phyloP scores from a whole-genome alignment of 2,329 filamentous ascomycete genomes.

The Trichoderma harzianum region DNA sequence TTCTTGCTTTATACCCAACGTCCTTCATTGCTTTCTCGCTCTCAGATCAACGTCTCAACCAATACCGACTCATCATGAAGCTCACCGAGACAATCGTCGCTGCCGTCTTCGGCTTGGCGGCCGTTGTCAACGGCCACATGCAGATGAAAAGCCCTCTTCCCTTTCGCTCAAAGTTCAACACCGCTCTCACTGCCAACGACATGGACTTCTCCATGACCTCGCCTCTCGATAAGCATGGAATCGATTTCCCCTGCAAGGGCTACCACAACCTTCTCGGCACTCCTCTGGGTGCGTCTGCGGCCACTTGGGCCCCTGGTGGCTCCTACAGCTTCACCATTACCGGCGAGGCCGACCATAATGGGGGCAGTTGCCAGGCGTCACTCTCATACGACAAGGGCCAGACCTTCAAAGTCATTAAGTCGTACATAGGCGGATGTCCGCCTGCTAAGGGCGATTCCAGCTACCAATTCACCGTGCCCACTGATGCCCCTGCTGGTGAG shows the following conservation, averaged over 20 bases:
- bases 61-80: constrained; percentile 38
- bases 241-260: constrained; percentile 76
- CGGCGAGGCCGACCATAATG: constrained; percentile 61
- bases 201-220: constrained; percentile 70
- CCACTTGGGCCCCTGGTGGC: constrained; percentile 60
- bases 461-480: constrained; percentile 65
- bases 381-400: constrained; percentile 69
- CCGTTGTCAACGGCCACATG: constrained; percentile 53
- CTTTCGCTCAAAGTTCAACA: constrained; percentile 52
- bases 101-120: constrained; percentile 41
- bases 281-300: constrained; percentile 49
- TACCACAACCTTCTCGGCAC: constrained; percentile 49
- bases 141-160: constrained; percentile 52
- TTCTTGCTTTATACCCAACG: background rate
- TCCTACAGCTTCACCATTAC: constrained; percentile 61
- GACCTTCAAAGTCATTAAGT: constrained; percentile 65
- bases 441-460: constrained; percentile 38
- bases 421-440: constrained; percentile 55
- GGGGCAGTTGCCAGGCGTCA: constrained; percentile 73
- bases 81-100: constrained; percentile 36
- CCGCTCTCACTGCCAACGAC: constrained; percentile 40
- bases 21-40: background rate
- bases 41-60: background rate
- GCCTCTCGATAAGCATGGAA: constrained; percentile 58
- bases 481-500: constrained; percentile 56